Evolutionary conservation across 2,329 filamentous ascomycete species (phyloP).

Genomic region (Ceratocystis destructans): DNA sequence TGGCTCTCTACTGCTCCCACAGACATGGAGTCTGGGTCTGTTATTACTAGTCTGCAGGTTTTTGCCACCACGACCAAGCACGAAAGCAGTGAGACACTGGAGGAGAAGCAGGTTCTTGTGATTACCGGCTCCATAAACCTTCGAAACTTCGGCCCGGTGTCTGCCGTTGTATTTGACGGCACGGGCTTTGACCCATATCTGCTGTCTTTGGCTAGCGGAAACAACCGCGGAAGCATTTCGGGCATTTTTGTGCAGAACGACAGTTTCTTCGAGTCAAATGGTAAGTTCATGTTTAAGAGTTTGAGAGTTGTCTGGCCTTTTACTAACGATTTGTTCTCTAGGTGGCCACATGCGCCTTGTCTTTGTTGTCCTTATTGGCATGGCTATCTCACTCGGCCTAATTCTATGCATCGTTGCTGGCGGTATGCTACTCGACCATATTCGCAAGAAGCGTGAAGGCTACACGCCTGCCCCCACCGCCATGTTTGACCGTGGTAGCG

Average conservation of each 20-base stretch:
- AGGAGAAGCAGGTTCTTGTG: constrained; percentile 57
- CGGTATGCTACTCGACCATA: constrained; percentile 61
- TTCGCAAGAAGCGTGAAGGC: constrained; percentile 63
- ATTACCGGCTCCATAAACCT: constrained; percentile 73
- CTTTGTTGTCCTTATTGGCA: constrained; percentile 65
- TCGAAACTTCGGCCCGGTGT: constrained; percentile 62
- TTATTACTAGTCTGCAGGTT: constrained; percentile 68
- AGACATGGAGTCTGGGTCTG: constrained; percentile 49
- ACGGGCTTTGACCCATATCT: constrained; percentile 64
- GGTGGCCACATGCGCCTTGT: constrained; percentile 53
- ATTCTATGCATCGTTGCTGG: constrained; percentile 65
- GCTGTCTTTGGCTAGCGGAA: constrained; percentile 55
- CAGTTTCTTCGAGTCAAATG: constrained; percentile 53
- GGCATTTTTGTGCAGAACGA: constrained; percentile 72
- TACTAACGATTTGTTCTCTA: constrained; percentile 24
- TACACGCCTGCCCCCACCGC: constrained; percentile 64
- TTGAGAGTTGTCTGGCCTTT: not conserved
- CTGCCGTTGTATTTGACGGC: constrained; percentile 79
- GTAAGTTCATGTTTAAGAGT: constrained; percentile 34
- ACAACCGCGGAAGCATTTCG: constrained; percentile 58
- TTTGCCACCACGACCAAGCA: constrained; percentile 60
- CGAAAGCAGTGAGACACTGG: constrained; percentile 47
- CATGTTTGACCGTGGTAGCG: constrained; percentile 45
- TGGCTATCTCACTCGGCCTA: constrained; percentile 63
- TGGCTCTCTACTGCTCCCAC: constrained; percentile 49